Conservation (phyloP, 1,139 yeast species). For the Spathaspora jeffriesii region DNA sequence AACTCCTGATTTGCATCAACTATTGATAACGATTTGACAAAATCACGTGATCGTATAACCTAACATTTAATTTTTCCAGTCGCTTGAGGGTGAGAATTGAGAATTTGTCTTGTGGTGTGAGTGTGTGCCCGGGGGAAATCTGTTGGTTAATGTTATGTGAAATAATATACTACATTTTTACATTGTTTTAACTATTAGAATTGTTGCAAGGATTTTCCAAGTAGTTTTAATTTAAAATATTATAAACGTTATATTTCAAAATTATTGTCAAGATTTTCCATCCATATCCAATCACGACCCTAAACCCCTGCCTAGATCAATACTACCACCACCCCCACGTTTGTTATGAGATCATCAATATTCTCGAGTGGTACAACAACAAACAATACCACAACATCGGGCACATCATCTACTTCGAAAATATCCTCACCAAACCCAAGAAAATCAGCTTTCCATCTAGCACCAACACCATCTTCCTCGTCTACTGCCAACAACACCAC, state of each 20-base stretch:
- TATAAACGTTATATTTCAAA: background rate
- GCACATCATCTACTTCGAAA: background rate
- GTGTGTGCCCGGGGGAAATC: background rate
- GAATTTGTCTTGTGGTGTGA: background rate
- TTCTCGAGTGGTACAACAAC: background rate
- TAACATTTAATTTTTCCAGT: background rate
- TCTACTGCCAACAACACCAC: background rate
- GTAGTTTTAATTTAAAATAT: no score
- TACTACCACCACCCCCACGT: background rate
- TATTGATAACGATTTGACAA: no score
- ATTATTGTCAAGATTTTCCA: background rate
- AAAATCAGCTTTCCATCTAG: background rate
- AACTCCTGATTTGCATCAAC: no score
- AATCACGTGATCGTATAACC: background rate
- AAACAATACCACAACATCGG: background rate
- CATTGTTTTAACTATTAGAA: background rate
- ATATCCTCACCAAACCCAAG: conserved; percentile 1
- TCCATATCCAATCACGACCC: background rate
- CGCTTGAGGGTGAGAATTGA: background rate
- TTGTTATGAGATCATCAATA: background rate
- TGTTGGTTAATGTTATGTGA: background rate
- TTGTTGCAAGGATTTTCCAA: background rate
- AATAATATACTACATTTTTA: background rate
- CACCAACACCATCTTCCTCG: background rate
- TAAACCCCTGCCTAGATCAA: background rate